Conservation (phyloP, 441 rosid genomes). For the Erysimum pusillum region DNA sequence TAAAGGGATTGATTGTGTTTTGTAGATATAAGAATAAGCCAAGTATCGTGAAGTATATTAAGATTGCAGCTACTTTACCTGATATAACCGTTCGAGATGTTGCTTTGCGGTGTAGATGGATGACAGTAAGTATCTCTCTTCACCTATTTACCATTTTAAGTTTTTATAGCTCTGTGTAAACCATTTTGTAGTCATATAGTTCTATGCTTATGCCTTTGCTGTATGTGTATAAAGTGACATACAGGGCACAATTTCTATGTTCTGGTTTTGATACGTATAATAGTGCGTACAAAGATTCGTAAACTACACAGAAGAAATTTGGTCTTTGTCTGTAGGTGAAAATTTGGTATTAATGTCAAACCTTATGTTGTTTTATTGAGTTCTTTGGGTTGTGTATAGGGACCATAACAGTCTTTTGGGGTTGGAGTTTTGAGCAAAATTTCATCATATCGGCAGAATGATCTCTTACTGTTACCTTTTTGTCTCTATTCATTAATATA, state of each 20-base stretch:
- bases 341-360: too few relatives aligned
- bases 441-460: too few relatives aligned
- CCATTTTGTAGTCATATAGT: conserved; percentile 24
- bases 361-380: too few relatives aligned
- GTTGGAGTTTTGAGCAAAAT: too few relatives aligned
- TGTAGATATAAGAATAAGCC: conserved; percentile 77
- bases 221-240: conserved; percentile 1
- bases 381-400: too few relatives aligned
- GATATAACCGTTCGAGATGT: conserved; percentile 96
- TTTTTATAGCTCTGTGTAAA: conserved; percentile 14
- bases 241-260: not conserved
- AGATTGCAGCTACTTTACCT: conserved; percentile 85
- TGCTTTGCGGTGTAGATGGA: conserved; percentile 98
- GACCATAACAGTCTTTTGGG: too few relatives aligned
- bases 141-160: conserved; percentile 3
- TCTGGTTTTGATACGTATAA: not conserved
- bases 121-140: conserved; percentile 65
- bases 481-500: not conserved
- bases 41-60: conserved; percentile 84
- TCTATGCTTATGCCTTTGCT: conserved; percentile 5
- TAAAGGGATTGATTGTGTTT: not conserved
- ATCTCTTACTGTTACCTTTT: too few relatives aligned
- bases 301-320: conserved; percentile 55
- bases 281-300: conserved; percentile 11
- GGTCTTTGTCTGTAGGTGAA: too few relatives aligned